phyloP scores from a whole-genome alignment of 148 eudicot genomes.

The Camellia granthamiana region DNA sequence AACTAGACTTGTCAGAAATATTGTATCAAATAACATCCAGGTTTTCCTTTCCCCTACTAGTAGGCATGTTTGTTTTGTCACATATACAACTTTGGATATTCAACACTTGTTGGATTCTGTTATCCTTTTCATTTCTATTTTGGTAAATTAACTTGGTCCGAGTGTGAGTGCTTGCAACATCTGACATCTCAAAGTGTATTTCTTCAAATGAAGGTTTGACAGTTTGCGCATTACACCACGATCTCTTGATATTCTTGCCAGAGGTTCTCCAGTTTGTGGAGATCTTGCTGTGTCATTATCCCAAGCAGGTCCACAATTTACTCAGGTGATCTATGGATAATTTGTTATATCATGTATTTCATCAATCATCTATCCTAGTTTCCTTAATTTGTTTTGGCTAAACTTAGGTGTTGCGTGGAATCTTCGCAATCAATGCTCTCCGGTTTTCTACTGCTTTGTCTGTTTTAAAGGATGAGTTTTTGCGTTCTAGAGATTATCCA shows the following conservation, averaged over 20 bases:
- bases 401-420: conserved; percentile 78
- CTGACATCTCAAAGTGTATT: conserved; percentile 18
- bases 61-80: background rate
- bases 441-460: conserved; percentile 96
- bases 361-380: conserved; percentile 5
- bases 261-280: conserved; percentile 98
- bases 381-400: conserved; percentile 13
- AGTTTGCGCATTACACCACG: conserved; percentile 94
- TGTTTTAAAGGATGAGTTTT: conserved; percentile 89
- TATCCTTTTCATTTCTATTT: background rate
- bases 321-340: conserved; percentile 60
- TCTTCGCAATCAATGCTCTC: conserved; percentile 90
- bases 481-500: conserved; percentile 98
- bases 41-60: conserved; percentile 29
- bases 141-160: background rate
- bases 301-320: conserved; percentile 96
- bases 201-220: conserved; percentile 66
- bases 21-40: conserved; percentile 96
- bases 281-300: conserved; percentile 97
- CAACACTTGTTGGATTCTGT: background rate
- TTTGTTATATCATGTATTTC: conserved; percentile 4
- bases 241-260: conserved; percentile 90
- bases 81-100: background rate
- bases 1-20: conserved; percentile 90
- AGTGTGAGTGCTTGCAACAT: background rate